Evolutionary conservation across 768 basidiomycete species (phyloP).

Genomic region (Pleurotus pulmonarius): DNA sequence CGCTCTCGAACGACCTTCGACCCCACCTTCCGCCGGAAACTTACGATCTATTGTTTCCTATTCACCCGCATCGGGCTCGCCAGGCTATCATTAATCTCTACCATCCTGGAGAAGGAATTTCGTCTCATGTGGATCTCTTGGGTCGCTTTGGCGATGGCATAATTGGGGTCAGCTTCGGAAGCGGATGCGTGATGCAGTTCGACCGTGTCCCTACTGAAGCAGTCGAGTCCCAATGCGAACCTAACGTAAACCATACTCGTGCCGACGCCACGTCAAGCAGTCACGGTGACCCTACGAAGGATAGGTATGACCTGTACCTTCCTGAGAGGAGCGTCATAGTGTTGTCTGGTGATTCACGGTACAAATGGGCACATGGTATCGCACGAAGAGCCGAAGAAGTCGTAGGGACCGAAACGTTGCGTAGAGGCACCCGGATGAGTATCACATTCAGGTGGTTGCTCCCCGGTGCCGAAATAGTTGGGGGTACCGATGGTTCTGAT

Average conservation of each 20-base stretch:
- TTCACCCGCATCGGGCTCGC: slow-evolving; percentile 44
- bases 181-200: slow-evolving; percentile 81
- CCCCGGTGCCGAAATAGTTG: slow-evolving; percentile 81
- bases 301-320: slow-evolving; percentile 57
- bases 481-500: slow-evolving; percentile 21
- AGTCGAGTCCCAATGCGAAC: neutral
- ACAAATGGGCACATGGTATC: slow-evolving; percentile 88
- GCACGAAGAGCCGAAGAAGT: slow-evolving; percentile 62
- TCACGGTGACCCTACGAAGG: neutral
- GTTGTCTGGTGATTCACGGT: slow-evolving; percentile 78
- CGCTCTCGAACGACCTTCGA: slow-evolving; percentile 43
- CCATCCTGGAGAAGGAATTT: slow-evolving; percentile 84
- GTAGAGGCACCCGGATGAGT: slow-evolving; percentile 62
- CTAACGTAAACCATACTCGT: too few relatives aligned
- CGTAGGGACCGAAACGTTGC: slow-evolving; percentile 28
- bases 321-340: slow-evolving; percentile 75
- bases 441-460: slow-evolving; percentile 87
- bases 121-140: slow-evolving; percentile 83
- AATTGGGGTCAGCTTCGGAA: slow-evolving; percentile 78
- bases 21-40: slow-evolving; percentile 46
- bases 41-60: slow-evolving; percentile 61
- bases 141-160: slow-evolving; percentile 87
- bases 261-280: too few relatives aligned
- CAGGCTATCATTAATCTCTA: slow-evolving; percentile 93
- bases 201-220: slow-evolving; percentile 16